Conservation (phyloP, 495 filamentous ascomycete species). For the Trichoderma reesei region DNA sequence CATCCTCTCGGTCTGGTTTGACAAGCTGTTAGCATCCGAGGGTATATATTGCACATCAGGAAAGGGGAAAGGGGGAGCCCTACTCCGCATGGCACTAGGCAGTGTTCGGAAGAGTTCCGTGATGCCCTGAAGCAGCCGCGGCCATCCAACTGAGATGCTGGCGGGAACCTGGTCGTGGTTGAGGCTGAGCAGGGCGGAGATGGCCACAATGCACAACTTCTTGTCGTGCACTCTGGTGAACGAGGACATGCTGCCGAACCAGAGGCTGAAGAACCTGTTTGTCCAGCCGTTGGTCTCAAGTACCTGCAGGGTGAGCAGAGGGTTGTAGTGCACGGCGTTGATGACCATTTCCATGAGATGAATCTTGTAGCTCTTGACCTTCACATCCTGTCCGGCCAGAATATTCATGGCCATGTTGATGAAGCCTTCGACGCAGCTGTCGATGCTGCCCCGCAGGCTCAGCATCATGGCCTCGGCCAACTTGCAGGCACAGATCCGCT, state of each 20-base stretch:
- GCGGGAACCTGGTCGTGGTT: conserved; percentile 66
- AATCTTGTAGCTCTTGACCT: conserved; percentile 82
- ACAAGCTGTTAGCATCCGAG: conserved; percentile 10
- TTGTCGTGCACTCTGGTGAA: conserved; percentile 96
- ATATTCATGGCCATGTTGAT: conserved; percentile 79
- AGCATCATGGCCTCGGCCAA: conserved; percentile 95
- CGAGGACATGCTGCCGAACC: conserved; percentile 92
- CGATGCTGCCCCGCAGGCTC: conserved; percentile 81
- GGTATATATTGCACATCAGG: not conserved
- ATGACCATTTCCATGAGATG: conserved; percentile 99
- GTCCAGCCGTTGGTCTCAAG: conserved; percentile 90
- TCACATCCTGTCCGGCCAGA: conserved; percentile 58
- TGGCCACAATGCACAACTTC: conserved; percentile 91
- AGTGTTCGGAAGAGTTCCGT: conserved; percentile 85
- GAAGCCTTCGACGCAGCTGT: conserved; percentile 78
- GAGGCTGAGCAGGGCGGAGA: conserved; percentile 71
- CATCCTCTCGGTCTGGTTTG: conserved; percentile 71
- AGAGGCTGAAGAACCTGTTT: conserved; percentile 98
- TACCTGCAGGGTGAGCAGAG: conserved; percentile 66
- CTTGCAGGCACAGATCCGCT: conserved; percentile 98
- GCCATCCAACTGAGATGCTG: conserved; percentile 93
- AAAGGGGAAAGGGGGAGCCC: conserved; percentile 18
- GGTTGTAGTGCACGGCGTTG: conserved; percentile 97
- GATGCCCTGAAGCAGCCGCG: conserved; percentile 84
- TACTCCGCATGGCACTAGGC: conserved; percentile 76